A percentile compares a stretch with the other conserved stretches of the same genome.
These are phyloP conservation scores for Hypoxylon sp. DNA, from an alignment of 2,329 filamentous ascomycete species.

Conservation along the genomic window DNA sequence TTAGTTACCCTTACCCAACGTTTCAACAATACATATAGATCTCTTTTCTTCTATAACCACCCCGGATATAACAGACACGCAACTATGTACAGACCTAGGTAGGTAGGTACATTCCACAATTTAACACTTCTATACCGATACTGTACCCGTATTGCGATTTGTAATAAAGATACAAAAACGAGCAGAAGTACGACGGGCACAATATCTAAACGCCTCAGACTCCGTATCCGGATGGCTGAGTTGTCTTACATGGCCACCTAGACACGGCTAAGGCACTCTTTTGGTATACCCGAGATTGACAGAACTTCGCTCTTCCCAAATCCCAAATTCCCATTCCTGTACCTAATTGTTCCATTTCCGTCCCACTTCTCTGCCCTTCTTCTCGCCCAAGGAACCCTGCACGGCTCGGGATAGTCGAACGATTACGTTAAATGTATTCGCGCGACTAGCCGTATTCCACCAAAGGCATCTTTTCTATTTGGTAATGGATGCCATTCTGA, in stretches of 20 bases:
- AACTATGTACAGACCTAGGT: too few relatives aligned
- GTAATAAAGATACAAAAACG: slow-evolving; percentile 16
- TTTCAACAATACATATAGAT: not conserved
- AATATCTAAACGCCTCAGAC: slow-evolving; percentile 1
- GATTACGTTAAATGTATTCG: slow-evolving; percentile 64
- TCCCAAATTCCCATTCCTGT: slow-evolving; percentile 13
- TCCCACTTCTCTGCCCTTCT: slow-evolving; percentile 32
- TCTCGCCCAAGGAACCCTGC: slow-evolving; percentile 30
- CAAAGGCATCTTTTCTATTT: slow-evolving; percentile 58
- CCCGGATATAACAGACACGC: slow-evolving; percentile 17
- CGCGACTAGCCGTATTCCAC: slow-evolving; percentile 51
- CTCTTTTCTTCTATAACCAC: slow-evolving; percentile 5
- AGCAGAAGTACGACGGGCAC: slow-evolving; percentile 16
- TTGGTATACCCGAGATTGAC: slow-evolving; percentile 22
- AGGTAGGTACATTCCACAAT: too few relatives aligned
- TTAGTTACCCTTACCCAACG: not conserved
- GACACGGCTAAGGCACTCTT: not conserved
- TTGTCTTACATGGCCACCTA: slow-evolving; percentile 16
- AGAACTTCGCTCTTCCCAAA: slow-evolving; percentile 4
- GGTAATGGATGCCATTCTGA: slow-evolving; percentile 57
- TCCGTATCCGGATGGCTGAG: slow-evolving; percentile 18
- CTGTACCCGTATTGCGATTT: slow-evolving; percentile 14
- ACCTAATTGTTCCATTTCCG: slow-evolving; percentile 18
- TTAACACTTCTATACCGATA: too few relatives aligned
- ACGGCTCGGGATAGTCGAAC: slow-evolving; percentile 51